Evolutionary conservation across 768 basidiomycete genomes (phyloP), one percentile per base, ranked within the genome.

Genomic region (Daedaleopsis sinensis): DNA sequence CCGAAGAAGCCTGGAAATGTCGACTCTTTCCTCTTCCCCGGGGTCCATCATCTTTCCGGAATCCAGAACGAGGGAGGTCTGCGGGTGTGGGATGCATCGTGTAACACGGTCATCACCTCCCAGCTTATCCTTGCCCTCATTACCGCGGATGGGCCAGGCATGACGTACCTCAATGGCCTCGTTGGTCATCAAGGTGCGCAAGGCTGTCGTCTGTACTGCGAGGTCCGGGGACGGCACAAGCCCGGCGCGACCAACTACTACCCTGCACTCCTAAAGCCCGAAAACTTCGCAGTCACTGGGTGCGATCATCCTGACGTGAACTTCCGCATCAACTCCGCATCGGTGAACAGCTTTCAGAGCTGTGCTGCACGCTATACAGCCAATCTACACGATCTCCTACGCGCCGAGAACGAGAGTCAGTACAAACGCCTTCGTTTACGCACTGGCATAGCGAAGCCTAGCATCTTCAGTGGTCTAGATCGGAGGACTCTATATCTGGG

Each of bases 201-300:
- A 32, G 76, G 75, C 0, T 84, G 82, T 57, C 70, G 68, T 0
- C 11, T 74, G 0, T 73, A 70, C 52, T 82, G 79, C 62, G 51
- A 58, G 0, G 10, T 74, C 0, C 48, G 24, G 5, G 76, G 78
- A 0, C 70, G 73, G 1, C 67, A 59, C 12, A 78, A 77, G 54
- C 58, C 65, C 0, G 61, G 65, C 21, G 67, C 56, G 1, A 38
- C 58, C 0, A 70, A 72, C 0, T 79, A 80, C 50, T 80, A 76
- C 63, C 74, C 77, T 0, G 77, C 65, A 0, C 58, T 67, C 3
- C 55, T 73, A 0, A 64, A 66, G 15, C 79, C 78, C 1, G 5
- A 43, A 24, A 32, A 62, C 42, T 74, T 68, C 35, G 19, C 9
- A 9, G 54, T 73, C 1, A 16, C n/a, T 0, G 74, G 73, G 0